Evolutionary conservation across 345 rosid genomes (phyloP).

Genomic region (Xanthoceras sorbifolium): DNA sequence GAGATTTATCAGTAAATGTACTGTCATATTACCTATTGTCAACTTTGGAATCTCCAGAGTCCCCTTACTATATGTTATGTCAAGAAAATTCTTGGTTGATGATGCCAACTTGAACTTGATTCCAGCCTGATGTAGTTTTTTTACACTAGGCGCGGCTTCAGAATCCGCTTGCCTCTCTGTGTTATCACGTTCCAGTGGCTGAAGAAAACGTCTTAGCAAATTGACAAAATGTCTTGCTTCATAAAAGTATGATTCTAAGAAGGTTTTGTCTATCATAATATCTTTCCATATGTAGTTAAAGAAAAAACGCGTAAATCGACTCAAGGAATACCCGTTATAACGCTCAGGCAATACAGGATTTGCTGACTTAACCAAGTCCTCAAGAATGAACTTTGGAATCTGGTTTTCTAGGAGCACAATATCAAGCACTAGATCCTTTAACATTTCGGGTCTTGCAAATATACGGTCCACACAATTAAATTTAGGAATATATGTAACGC

Average conservation of each 20-base stretch:
- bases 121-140: not conserved
- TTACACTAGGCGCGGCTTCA: not conserved
- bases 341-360: not conserved
- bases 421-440: not conserved
- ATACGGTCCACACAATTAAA: too few relatives aligned
- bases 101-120: not conserved
- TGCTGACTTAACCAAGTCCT: not conserved
- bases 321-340: too few relatives aligned
- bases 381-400: not conserved
- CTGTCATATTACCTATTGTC: not conserved
- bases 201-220: not conserved
- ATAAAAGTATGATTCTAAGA: not conserved
- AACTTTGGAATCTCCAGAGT: not conserved
- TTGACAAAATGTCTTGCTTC: not conserved
- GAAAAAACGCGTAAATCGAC: too few relatives aligned
- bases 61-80: not conserved
- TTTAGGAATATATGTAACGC: too few relatives aligned
- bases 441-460: not conserved
- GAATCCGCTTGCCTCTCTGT: too few relatives aligned
- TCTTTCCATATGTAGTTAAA: not conserved
- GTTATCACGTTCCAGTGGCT: not conserved
- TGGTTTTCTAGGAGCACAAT: not conserved
- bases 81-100: not conserved
- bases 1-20: too few relatives aligned
- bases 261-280: not conserved